Evolutionary conservation across 805 yeast species (phyloP), one percentile per base, ranked within the genome.

Genomic region (Candida corydali): DNA sequence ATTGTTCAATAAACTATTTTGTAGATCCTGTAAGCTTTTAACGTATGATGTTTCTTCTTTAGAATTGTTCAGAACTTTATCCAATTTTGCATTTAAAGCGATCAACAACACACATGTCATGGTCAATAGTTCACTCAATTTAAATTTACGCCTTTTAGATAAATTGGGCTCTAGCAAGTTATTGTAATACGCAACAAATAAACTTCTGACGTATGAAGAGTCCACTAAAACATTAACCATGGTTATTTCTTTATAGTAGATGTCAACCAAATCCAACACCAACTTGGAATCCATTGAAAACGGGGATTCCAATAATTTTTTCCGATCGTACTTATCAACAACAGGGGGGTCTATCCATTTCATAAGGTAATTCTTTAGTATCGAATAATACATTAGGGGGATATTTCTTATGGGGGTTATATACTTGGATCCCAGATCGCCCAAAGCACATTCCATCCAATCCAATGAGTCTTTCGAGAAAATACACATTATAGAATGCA

Each of bases 401-500:
- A 65, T 34, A 37, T 56, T 54, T 16, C 48, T 43, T 17, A 66
- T 43, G 9, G 67, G 65, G 5, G 43, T 34, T 8, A 57, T 36
- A 10, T 51, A 37, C 16, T 48, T 38, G 3, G 35, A 41, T 11
- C 54, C 43, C 2, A 46, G 51, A 1, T 51, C 46, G 1, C 57
- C 55, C 11, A 66, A 43, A 17, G 51, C 45, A 7, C 40, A 42
- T 18, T 49, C 50, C 26, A 66, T 56, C 61, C 63, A 64, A 17
- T 46, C 50, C 39, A 64, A 38, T 9, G 66, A 61, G 34, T 57
- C 57, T 11, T 52, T 49, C 3, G 69, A 62, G 32, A 63, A 57
- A 4, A 65, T 56, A 23, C 60, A 51, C 36, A 62, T 37, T 26
- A 61, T 52, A 11, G 70, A 63, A 39, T 65, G 71, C 18, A 59